These are phyloP conservation scores for Pseudocercospora ulei DNA, from an alignment of 2,329 filamentous ascomycete genomes.

Conservation along the genomic window DNA sequence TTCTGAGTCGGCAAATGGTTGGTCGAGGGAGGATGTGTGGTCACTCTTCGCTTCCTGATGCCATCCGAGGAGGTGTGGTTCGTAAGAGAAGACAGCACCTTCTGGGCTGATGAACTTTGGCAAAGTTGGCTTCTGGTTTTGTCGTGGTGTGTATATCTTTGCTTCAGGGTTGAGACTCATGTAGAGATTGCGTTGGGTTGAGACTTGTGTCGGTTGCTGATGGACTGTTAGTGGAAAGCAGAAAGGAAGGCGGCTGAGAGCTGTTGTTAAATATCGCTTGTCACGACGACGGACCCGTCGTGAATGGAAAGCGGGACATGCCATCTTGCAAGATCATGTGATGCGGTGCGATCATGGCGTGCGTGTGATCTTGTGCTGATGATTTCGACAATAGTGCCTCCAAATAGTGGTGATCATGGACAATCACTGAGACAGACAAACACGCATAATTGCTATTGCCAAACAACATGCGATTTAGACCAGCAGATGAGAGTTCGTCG, in stretches of 20 bases:
- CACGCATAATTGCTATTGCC: too few species aligned
- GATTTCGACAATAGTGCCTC: neutral
- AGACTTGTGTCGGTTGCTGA: neutral
- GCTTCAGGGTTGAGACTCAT: conserved; percentile 5
- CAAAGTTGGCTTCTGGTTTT: neutral
- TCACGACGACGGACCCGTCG: neutral
- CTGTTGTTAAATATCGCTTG: neutral
- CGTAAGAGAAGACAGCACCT: conserved; percentile 1
- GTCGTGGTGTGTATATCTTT: neutral
- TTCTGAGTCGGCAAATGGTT: conserved; percentile 7
- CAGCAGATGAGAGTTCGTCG: too few species aligned
- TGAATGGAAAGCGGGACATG: neutral
- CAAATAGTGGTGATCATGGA: too few species aligned
- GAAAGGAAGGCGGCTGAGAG: neutral
- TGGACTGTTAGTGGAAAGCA: conserved; percentile 1
- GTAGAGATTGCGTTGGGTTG: neutral
- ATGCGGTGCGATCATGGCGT: neutral
- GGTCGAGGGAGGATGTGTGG: neutral
- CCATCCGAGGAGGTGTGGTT: conserved; percentile 2
- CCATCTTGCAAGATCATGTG: conserved; percentile 2
- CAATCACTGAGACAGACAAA: too few species aligned
- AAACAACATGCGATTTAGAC: too few species aligned
- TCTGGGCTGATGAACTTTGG: neutral
- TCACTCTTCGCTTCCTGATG: neutral
- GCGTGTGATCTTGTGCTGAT: neutral